These are phyloP conservation scores for Uncinocarpus reesii DNA, from an alignment of 2,329 filamentous ascomycete species.

Conservation along the genomic window DNA sequence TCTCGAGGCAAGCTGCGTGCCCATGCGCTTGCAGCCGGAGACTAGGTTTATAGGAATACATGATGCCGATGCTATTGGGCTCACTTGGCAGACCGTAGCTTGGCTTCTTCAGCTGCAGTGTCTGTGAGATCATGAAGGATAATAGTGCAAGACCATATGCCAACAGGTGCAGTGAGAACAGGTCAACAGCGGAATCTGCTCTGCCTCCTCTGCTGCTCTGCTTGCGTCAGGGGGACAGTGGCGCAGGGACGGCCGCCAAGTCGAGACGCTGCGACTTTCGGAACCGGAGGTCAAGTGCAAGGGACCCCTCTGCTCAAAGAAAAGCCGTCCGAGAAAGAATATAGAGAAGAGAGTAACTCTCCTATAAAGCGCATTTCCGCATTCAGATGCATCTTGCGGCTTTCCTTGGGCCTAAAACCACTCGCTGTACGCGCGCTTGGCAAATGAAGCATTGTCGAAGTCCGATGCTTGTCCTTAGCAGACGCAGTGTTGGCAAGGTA, in stretches of 20 bases:
- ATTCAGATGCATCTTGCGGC: background rate
- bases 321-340: background rate
- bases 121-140: background rate
- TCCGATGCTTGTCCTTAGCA: background rate
- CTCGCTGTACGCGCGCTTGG: slow-evolving; percentile 10
- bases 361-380: background rate
- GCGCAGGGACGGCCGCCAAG: background rate
- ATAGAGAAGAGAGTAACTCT: background rate
- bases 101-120: background rate
- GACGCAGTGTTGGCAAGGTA: background rate
- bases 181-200: no score
- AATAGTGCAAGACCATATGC: no score
- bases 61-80: background rate
- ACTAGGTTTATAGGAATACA: no score
- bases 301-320: background rate
- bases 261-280: slow-evolving; percentile 1
- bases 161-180: no score
- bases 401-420: background rate
- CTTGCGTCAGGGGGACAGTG: background rate
- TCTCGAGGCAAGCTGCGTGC: slow-evolving; percentile 1
- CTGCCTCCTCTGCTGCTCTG: background rate
- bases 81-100: background rate
- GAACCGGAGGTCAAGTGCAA: background rate
- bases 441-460: background rate
- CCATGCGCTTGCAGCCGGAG: slow-evolving; percentile 5